A percentile compares a stretch with the other conserved stretches of the same genome.
Conservation (phyloP, 768 basidiomycete species). For the Amanita molliuscula region DNA sequence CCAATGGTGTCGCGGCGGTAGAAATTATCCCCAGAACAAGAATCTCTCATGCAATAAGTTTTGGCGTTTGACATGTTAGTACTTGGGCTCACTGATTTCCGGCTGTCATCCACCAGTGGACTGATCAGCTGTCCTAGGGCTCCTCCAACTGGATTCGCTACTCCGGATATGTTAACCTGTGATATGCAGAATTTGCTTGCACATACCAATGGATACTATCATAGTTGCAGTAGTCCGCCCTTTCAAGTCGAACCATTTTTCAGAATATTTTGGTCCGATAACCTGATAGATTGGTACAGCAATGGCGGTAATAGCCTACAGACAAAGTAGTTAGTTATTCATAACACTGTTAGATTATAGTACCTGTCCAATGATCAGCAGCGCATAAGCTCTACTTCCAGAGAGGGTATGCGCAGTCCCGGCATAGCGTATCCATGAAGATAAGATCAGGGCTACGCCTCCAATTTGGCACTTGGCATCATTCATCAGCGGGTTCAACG, state of each 20-base stretch:
- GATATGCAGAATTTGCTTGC: not conserved
- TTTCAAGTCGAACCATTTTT: slow-evolving; percentile 72
- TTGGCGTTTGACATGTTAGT: not conserved
- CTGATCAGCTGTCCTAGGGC: slow-evolving; percentile 68
- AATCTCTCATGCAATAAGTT: slow-evolving; percentile 34
- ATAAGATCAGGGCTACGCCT: slow-evolving; percentile 39
- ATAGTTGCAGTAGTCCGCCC: slow-evolving; percentile 72
- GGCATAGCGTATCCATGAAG: slow-evolving; percentile 71
- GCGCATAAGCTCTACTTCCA: slow-evolving; percentile 41
- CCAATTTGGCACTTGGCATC: slow-evolving; percentile 50
- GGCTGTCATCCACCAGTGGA: slow-evolving; percentile 42
- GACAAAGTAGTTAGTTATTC: not conserved
- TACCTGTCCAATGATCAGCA: slow-evolving; percentile 68
- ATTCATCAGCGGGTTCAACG: not conserved
- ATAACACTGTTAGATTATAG: slow-evolving; percentile 1
- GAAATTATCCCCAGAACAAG: slow-evolving; percentile 63
- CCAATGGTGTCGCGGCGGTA: slow-evolving; percentile 47
- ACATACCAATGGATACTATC: slow-evolving; percentile 39
- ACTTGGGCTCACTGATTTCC: slow-evolving; percentile 42
- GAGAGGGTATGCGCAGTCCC: slow-evolving; percentile 51
- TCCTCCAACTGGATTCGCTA: slow-evolving; percentile 69
- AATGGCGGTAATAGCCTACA: slow-evolving; percentile 49
- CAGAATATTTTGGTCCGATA: slow-evolving; percentile 71
- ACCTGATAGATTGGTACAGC: slow-evolving; percentile 71
- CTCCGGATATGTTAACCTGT: not conserved